Conservation (phyloP, 2,329 filamentous ascomycete species). For the Ophiostoma sp. region DNA sequence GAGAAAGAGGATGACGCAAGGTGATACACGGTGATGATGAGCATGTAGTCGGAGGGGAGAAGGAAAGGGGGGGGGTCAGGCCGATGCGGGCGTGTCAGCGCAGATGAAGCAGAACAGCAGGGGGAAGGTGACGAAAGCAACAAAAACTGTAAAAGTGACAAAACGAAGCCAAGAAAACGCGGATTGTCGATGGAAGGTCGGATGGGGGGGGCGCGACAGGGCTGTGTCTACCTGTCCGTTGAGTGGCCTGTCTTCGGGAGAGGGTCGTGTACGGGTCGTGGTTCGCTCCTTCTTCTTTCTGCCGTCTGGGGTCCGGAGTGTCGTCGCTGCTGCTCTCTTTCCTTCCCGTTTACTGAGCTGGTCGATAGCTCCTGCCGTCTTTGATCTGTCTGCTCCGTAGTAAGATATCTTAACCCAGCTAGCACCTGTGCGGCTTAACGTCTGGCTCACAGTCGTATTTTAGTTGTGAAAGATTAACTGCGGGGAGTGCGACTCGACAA, state of each 20-base stretch:
- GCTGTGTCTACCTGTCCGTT: slow-evolving; percentile 6
- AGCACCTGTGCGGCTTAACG: no score
- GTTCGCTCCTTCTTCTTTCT: neutral
- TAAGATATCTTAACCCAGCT: neutral
- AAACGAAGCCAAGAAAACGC: slow-evolving; percentile 13
- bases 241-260: neutral
- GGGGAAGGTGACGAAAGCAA: no score
- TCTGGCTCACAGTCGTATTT: no score
- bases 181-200: neutral
- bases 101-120: neutral
- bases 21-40: neutral
- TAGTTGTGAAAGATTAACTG: neutral
- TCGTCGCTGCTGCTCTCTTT: neutral
- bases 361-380: neutral
- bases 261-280: neutral
- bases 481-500: slow-evolving; percentile 9
- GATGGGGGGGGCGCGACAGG: slow-evolving; percentile 9
- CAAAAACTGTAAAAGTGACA: neutral
- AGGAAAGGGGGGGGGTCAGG: neutral
- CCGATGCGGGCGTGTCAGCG: neutral
- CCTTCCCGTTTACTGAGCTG: neutral
- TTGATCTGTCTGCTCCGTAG: neutral
- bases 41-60: neutral
- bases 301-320: neutral
- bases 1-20: neutral